A percentile compares a stretch with the other conserved stretches of the same genome.
phyloP scores from a whole-genome alignment of 192 early-diverging fungal species.

The Obelidium mucronatum region DNA sequence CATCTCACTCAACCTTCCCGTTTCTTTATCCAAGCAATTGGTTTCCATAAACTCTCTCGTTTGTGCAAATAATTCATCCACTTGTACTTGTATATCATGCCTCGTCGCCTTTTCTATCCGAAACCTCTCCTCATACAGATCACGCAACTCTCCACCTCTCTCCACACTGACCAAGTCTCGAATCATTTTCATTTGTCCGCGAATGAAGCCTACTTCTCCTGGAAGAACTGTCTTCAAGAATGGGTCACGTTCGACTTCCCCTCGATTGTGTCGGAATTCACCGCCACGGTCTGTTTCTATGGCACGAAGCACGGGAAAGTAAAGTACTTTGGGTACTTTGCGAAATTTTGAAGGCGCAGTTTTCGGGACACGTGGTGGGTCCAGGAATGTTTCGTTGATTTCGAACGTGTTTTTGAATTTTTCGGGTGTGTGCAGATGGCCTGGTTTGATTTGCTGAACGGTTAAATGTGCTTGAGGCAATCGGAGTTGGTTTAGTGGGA shows the following conservation, averaged over 20 bases:
- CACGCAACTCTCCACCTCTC: neutral
- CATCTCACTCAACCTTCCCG: constrained; percentile 3
- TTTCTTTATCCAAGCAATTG: constrained; percentile 7
- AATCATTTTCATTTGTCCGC: neutral
- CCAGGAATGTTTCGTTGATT: neutral
- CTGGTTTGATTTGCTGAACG: too few relatives aligned
- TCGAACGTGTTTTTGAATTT: neutral
- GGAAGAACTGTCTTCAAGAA: constrained; percentile 23
- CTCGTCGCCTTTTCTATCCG: constrained; percentile 2
- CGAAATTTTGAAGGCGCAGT: neutral
- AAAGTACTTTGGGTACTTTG: constrained; percentile 11
- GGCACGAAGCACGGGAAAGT: constrained; percentile 17
- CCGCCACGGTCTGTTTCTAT: constrained; percentile 22
- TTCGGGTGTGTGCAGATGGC: too few relatives aligned
- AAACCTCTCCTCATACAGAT: constrained; percentile 9
- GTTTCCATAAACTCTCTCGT: constrained; percentile 7
- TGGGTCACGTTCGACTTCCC: constrained; percentile 22
- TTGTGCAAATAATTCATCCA: neutral
- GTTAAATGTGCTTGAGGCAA: too few relatives aligned
- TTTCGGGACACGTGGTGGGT: neutral
- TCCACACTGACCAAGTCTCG: neutral
- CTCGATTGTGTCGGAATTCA: neutral
- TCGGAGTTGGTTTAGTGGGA: too few relatives aligned
- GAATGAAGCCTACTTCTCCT: constrained; percentile 25
- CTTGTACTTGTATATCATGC: constrained; percentile 14